Percentiles rank a stretch among this genome's conserved stretches.
Evolutionary conservation across 192 early-diverging fungal genomes (phyloP).

Genomic region (Gryganskiella cystojenkinii): DNA sequence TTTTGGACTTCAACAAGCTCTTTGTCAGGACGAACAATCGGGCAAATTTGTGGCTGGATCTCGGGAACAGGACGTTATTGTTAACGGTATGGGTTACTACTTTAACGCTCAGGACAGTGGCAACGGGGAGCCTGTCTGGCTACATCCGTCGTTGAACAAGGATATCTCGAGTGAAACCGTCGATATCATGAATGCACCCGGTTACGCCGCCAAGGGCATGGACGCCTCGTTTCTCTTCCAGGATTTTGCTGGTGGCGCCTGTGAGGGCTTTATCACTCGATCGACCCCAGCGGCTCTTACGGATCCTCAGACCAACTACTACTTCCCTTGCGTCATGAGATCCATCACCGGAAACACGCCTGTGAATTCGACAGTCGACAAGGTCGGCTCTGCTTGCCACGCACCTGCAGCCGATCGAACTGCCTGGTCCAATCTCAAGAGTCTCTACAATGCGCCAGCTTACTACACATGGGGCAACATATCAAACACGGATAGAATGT

Average conservation of each 20-base stretch:
- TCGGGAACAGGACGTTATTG: constrained; percentile 62
- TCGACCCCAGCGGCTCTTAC: constrained; percentile 18
- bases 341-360: constrained; percentile 53
- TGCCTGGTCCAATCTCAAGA: constrained; percentile 57
- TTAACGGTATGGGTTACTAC: constrained; percentile 74
- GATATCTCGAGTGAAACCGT: constrained; percentile 25
- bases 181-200: constrained; percentile 63
- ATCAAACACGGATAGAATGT: constrained; percentile 33
- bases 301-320: constrained; percentile 44
- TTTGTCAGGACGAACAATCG: constrained; percentile 53
- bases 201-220: constrained; percentile 69
- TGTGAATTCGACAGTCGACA: constrained; percentile 56
- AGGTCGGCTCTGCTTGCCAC: constrained; percentile 68
- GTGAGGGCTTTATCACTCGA: constrained; percentile 59
- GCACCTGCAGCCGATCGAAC: constrained; percentile 55
- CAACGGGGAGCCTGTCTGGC: constrained; percentile 50
- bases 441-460: constrained; percentile 57
- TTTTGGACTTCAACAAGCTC: constrained; percentile 71
- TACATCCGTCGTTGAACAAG: constrained; percentile 55
- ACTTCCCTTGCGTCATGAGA: constrained; percentile 74
- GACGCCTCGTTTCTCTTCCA: constrained; percentile 83
- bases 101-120: constrained; percentile 54
- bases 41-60: constrained; percentile 58
- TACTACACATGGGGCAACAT: constrained; percentile 74
- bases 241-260: constrained; percentile 65